Evolutionary conservation across 1,284 basidiomycete genomes (phyloP).

Genomic region (Peniophora sp.): DNA sequence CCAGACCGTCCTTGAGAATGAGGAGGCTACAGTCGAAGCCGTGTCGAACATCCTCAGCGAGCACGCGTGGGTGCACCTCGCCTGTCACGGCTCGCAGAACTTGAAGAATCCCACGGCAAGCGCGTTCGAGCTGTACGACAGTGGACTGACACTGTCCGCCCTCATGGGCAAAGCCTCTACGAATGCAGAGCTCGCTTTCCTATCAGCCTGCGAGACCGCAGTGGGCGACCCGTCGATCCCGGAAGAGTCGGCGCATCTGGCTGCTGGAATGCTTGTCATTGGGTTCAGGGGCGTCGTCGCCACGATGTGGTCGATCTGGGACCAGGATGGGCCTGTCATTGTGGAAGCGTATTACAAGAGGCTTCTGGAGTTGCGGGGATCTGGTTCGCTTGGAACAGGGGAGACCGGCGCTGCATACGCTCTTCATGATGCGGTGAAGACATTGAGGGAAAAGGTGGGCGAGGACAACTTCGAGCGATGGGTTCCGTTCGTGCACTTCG

Average conservation of each 20-base stretch:
- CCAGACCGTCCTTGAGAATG: too few relatives aligned
- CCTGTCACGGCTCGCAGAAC: background rate
- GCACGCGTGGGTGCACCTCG: too few relatives aligned
- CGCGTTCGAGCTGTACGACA: background rate
- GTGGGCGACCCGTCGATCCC: background rate
- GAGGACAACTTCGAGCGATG: background rate
- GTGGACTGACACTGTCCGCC: background rate
- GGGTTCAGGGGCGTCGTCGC: background rate
- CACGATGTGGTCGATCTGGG: background rate
- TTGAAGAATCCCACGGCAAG: background rate
- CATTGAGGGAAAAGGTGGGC: background rate
- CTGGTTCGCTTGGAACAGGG: background rate
- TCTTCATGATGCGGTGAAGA: background rate
- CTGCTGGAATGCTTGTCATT: background rate
- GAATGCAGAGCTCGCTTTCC: background rate
- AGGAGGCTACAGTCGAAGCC: too few relatives aligned
- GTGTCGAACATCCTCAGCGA: too few relatives aligned
- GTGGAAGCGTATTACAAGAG: background rate
- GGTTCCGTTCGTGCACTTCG: background rate
- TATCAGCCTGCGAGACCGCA: background rate
- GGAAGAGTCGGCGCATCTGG: background rate
- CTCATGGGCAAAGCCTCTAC: background rate
- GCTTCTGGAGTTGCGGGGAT: background rate
- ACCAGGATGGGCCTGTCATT: background rate
- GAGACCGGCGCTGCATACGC: background rate